Conservation (phyloP, 2,329 filamentous ascomycete species). For the Huntiella moniliformis region DNA sequence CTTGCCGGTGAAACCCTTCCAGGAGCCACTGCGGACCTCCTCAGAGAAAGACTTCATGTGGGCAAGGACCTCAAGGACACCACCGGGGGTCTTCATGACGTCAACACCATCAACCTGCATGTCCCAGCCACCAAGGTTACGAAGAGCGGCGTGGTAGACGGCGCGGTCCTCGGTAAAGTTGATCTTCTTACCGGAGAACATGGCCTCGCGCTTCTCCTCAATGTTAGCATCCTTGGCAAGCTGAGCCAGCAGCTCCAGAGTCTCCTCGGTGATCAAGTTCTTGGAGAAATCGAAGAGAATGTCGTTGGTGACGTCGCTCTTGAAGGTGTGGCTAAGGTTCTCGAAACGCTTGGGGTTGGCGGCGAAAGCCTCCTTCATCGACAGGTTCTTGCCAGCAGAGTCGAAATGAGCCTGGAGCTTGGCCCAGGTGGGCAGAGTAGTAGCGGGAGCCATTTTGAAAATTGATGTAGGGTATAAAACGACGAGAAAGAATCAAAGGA, state of each 20-base stretch:
- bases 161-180: constrained; percentile 97
- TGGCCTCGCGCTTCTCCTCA: constrained; percentile 85
- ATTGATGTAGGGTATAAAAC: background rate
- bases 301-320: constrained; percentile 63
- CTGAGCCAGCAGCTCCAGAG: constrained; percentile 66
- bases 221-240: constrained; percentile 80
- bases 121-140: constrained; percentile 69
- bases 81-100: constrained; percentile 76
- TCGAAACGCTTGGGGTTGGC: constrained; percentile 74
- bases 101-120: constrained; percentile 79
- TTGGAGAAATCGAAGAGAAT: constrained; percentile 98
- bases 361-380: constrained; percentile 83
- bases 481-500: background rate
- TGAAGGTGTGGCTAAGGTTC: constrained; percentile 76
- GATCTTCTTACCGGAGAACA: constrained; percentile 97
- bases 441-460: constrained; percentile 57
- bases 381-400: constrained; percentile 68
- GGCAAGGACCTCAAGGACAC: constrained; percentile 73
- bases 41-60: constrained; percentile 99
- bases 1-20: constrained; percentile 97
- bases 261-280: constrained; percentile 94
- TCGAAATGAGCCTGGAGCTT: constrained; percentile 82
- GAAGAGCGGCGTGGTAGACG: constrained; percentile 85
- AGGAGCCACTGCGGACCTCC: constrained; percentile 81
- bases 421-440: constrained; percentile 71